phyloP scores from a whole-genome alignment of 176 grass and related monocot genomes.

The Rhipidocladum racemiflorum region DNA sequence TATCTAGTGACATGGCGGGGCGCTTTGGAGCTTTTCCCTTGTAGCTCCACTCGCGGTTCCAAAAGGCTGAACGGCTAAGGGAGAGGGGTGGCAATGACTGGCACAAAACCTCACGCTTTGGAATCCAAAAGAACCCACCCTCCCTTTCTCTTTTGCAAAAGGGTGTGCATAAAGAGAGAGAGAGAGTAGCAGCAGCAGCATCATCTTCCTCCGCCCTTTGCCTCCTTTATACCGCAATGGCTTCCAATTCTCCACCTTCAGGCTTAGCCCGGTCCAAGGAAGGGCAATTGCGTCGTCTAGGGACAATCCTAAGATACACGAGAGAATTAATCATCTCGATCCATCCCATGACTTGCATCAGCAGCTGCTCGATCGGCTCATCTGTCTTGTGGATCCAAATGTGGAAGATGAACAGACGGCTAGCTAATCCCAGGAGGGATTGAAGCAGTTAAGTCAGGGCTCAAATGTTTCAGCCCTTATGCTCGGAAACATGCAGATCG shows the following conservation, averaged over 20 bases:
- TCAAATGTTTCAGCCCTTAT: neutral
- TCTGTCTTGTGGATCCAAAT: neutral
- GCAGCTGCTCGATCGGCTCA: neutral
- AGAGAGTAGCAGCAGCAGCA: neutral
- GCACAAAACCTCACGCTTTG: slow-evolving; percentile 47
- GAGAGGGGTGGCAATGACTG: slow-evolving; percentile 38
- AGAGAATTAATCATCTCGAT: slow-evolving; percentile 15
- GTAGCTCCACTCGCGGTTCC: slow-evolving; percentile 41
- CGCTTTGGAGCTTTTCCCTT: slow-evolving; percentile 58
- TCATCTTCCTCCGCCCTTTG: slow-evolving; percentile 35
- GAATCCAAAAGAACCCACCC: slow-evolving; percentile 36
- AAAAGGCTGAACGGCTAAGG: slow-evolving; percentile 43
- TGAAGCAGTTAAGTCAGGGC: neutral
- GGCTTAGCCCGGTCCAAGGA: neutral
- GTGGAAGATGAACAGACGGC: neutral
- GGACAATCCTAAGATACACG: neutral
- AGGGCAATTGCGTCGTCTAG: neutral
- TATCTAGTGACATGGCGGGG: slow-evolving; percentile 48
- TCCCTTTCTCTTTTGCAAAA: slow-evolving; percentile 41
- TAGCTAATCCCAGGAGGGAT: neutral
- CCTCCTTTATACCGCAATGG: slow-evolving; percentile 12
- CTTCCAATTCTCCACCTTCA: slow-evolving; percentile 27
- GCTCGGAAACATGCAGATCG: neutral
- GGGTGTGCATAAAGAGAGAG: slow-evolving; percentile 25
- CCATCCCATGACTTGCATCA: neutral